A percentile compares a stretch with the other conserved stretches of the same genome.
Evolutionary conservation across 1,284 basidiomycete genomes (phyloP).

Genomic region (Apiotrichum laibachii): DNA sequence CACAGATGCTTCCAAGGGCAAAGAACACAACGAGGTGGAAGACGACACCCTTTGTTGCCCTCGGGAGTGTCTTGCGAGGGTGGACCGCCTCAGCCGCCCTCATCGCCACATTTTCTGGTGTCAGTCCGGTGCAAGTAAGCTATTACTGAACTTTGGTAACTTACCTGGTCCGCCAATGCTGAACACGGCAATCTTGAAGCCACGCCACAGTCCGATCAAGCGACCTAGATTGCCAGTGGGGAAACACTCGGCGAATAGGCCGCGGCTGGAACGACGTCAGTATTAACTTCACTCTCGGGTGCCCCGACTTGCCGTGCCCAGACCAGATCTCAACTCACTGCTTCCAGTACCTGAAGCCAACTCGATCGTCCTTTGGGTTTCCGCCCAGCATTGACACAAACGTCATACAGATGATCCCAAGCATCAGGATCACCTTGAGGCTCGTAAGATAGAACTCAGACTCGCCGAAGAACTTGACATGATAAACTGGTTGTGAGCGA

Average conservation of each 20-base stretch:
- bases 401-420: conserved; percentile 29
- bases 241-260: conserved; percentile 20
- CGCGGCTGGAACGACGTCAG: conserved; percentile 15
- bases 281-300: neutral
- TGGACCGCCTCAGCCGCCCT: conserved; percentile 34
- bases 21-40: conserved; percentile 58
- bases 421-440: conserved; percentile 29
- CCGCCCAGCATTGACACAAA: conserved; percentile 36
- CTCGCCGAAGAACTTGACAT: conserved; percentile 23
- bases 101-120: conserved; percentile 22
- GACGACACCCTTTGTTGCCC: conserved; percentile 24
- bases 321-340: conserved; percentile 21
- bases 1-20: conserved; percentile 60
- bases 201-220: conserved; percentile 32
- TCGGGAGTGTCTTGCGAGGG: conserved; percentile 57
- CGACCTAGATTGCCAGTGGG: conserved; percentile 17
- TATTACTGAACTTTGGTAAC: too few species aligned
- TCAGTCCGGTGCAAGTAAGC: conserved; percentile 21
- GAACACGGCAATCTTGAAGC: conserved; percentile 34
- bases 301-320: neutral
- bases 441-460: conserved; percentile 24
- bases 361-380: conserved; percentile 30
- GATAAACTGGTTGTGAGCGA: neutral
- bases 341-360: conserved; percentile 36
- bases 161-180: conserved; percentile 31